Evolutionary conservation across 768 basidiomycete species (phyloP), one percentile per base, ranked within the genome.

Genomic region (Xerocomellus intermedius): DNA sequence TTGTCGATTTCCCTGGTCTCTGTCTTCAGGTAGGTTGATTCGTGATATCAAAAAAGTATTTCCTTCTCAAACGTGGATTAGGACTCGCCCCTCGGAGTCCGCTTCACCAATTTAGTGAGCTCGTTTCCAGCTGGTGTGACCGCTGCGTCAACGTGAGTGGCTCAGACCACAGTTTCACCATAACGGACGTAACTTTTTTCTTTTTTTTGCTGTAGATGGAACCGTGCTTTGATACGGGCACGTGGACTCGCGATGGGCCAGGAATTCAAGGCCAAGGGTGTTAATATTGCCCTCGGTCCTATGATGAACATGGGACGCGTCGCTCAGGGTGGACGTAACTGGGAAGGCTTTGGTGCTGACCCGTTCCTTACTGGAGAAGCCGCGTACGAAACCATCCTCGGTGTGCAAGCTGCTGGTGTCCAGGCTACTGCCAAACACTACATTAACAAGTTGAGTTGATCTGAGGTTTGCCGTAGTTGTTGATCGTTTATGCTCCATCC

Each of bases 301-400:
- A 90, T 90, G 87, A 94, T 91, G 84, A 94, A 94, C 67, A 82
- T 95, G 76, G 89, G 87, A 1, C 82, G 90, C 17, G 72, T 86
- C 19, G 85, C 89, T 3, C 77, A 82, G 59, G 91, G 88, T 8
- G 94, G 94, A 17, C 78, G 94, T 28, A 93, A 94, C 70, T 96
- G 92, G 91, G 94, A 96, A 77, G 92, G 91, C n/a, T 94, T 94
- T 54, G 93, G 94, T 30, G 91, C 82, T 10, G 94, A 97, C 68
- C 94, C 94, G 0, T 96, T 84, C 74, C 75, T 96, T 16, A 64
- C 82, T n/a, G 92, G 94, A 13, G 91, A 91, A 65, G 77, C 76
- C 7, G 79, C 84, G 3, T 84, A 79, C 44, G 89, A 93, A 70
- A 95, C 92, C 1, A 82, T 95, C 50, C 73, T 89, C 17, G 94